A percentile compares a stretch with the other conserved stretches of the same genome.
Evolutionary conservation across 2,329 filamentous ascomycete species (phyloP).

Genomic region (Amauroascus niger): DNA sequence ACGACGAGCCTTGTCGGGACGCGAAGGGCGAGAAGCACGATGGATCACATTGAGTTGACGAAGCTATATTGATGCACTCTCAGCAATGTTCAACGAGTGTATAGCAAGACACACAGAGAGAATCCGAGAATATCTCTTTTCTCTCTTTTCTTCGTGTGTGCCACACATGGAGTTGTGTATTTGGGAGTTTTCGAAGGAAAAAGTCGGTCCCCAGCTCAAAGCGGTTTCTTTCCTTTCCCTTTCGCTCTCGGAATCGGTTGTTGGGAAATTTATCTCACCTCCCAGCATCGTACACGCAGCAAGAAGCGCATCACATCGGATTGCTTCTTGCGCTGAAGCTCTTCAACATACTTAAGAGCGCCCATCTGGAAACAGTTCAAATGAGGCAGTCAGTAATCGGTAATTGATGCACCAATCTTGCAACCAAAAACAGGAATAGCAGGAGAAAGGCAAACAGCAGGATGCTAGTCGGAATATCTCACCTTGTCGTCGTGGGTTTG

Average conservation of each 20-base stretch:
- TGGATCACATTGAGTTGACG: conserved; percentile 99
- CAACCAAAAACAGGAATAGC: background rate
- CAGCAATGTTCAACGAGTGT: conserved; percentile 99
- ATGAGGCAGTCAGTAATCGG: background rate
- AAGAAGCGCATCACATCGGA: conserved; percentile 99
- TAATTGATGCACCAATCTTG: conserved; percentile 7
- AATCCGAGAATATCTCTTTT: background rate
- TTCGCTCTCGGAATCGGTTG: background rate
- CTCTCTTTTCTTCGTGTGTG: conserved; percentile 12
- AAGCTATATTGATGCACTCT: conserved; percentile 99
- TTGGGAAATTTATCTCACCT: conserved; percentile 48
- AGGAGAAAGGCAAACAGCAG: background rate
- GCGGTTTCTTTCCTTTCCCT: background rate
- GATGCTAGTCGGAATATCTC: conserved; percentile 19
- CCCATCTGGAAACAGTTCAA: conserved; percentile 59
- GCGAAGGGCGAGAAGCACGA: conserved; percentile 89
- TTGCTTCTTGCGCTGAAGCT: conserved; percentile 99
- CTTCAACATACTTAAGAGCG: conserved; percentile 99
- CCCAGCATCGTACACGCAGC: conserved; percentile 99
- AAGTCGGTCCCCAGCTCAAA: background rate
- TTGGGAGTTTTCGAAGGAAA: background rate
- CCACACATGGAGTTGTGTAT: conserved; percentile 13
- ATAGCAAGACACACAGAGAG: conserved; percentile 59
- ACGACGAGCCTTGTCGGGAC: conserved; percentile 90
- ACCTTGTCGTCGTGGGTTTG: conserved; percentile 39